Conservation (phyloP, 1,284 basidiomycete species). For the Marasmius sp. region DNA sequence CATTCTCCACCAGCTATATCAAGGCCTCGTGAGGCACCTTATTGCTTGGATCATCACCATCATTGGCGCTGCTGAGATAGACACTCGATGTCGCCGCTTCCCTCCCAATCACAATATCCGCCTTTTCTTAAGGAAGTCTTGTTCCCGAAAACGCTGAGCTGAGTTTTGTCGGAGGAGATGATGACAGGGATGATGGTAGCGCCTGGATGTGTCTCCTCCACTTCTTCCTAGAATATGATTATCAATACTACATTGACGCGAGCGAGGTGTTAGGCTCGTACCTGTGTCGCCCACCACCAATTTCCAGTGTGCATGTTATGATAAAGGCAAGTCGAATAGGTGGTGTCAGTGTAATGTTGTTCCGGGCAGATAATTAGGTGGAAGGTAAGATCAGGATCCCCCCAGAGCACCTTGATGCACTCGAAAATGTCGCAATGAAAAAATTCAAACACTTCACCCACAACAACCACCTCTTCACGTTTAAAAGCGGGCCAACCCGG, state of each 20-base stretch:
- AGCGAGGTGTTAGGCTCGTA: constrained; percentile 5
- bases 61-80: not conserved
- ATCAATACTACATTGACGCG: not conserved
- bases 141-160: no score
- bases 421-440: constrained; percentile 25
- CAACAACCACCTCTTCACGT: constrained; percentile 20
- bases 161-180: no score
- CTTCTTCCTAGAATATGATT: not conserved
- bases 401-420: constrained; percentile 26
- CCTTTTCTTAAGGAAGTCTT: not conserved
- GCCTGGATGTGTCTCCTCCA: not conserved
- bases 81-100: not conserved
- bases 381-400: constrained; percentile 22
- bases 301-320: constrained; percentile 26
- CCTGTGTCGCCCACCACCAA: constrained; percentile 27
- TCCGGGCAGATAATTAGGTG: constrained; percentile 17
- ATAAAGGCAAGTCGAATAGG: constrained; percentile 12
- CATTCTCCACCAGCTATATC: not conserved
- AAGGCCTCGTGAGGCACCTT: not conserved
- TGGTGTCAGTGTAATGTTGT: constrained; percentile 14
- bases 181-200: not conserved
- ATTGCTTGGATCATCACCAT: not conserved
- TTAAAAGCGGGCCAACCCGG: constrained; percentile 22
- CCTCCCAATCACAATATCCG: not conserved
- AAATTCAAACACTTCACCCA: constrained; percentile 24